phyloP scores from a whole-genome alignment of 2,329 filamentous ascomycete genomes.

The Calonectria hawksworthii region DNA sequence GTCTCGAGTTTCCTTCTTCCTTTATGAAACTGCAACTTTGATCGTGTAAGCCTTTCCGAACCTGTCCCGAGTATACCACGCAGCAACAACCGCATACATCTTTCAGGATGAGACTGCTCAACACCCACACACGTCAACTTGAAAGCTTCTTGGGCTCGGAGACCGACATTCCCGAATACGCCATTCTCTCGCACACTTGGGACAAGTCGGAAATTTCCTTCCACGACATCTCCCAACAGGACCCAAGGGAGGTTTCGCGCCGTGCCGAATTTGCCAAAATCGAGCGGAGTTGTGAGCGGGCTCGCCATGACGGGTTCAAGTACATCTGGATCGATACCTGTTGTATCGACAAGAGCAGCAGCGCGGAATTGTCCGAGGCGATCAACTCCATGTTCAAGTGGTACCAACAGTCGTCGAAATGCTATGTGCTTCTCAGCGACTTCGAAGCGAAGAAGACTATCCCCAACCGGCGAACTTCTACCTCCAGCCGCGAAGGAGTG shows the following conservation, averaged over 20 bases:
- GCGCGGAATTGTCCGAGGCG: slow-evolving; percentile 26
- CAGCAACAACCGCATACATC: background rate
- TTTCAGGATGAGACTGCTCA: slow-evolving; percentile 41
- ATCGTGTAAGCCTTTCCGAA: background rate
- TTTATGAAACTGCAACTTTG: background rate
- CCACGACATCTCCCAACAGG: slow-evolving; percentile 36
- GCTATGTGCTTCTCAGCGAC: slow-evolving; percentile 26
- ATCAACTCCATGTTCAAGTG: slow-evolving; percentile 35
- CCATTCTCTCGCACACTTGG: slow-evolving; percentile 52
- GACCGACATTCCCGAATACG: slow-evolving; percentile 40
- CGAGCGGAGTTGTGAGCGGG: slow-evolving; percentile 33
- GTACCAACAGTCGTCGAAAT: slow-evolving; percentile 18
- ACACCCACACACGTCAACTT: slow-evolving; percentile 34
- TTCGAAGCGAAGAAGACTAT: slow-evolving; percentile 6
- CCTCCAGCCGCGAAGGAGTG: background rate
- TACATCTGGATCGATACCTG: slow-evolving; percentile 49
- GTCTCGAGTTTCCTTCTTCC: background rate
- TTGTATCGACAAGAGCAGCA: slow-evolving; percentile 47
- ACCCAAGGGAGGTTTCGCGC: slow-evolving; percentile 1
- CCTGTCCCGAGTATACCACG: background rate
- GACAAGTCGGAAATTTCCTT: slow-evolving; percentile 44
- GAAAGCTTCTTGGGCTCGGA: slow-evolving; percentile 32
- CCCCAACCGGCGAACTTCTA: background rate
- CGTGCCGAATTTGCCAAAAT: slow-evolving; percentile 37
- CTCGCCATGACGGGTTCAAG: slow-evolving; percentile 35